phyloP scores from a whole-genome alignment of 2,329 filamentous ascomycete species.

The Aphanocladium album region DNA sequence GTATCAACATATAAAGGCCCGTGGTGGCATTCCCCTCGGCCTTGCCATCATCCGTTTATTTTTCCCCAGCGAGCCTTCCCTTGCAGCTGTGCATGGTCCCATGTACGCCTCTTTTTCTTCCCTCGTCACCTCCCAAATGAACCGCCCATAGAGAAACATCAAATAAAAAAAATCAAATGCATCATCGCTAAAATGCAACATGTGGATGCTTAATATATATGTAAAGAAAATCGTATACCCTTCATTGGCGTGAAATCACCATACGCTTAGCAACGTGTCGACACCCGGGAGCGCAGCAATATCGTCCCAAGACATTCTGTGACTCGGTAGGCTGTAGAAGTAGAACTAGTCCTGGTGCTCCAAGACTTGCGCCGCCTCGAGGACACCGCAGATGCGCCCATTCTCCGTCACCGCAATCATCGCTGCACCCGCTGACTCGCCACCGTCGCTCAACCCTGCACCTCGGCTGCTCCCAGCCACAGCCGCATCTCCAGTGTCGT shows the following conservation, averaged over 20 bases:
- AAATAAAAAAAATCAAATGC: not conserved
- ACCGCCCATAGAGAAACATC: too few species aligned
- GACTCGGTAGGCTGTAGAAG: too few species aligned
- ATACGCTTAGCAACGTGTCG: too few species aligned
- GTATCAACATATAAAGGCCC: too few species aligned
- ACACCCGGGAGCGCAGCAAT: too few species aligned
- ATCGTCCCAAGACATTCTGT: too few species aligned
- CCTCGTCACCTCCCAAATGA: too few species aligned
- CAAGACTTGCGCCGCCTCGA: conserved; percentile 15
- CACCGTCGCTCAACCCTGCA: not conserved
- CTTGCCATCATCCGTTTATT: too few species aligned
- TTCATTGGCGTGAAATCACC: too few species aligned
- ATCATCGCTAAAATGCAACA: conserved; percentile 10
- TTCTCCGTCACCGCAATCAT: conserved; percentile 28
- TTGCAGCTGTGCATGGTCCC: not conserved
- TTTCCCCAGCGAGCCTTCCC: too few species aligned
- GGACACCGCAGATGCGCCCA: conserved; percentile 19
- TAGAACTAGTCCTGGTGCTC: conserved; percentile 2
- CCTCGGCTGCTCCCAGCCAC: not conserved
- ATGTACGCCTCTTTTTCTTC: not conserved
- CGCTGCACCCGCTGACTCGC: conserved; percentile 5
- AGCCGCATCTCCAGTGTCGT: conserved; percentile 19
- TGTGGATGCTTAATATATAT: not conserved
- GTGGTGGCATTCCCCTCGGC: too few species aligned
- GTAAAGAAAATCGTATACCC: not conserved